A percentile compares a stretch with the other conserved stretches of the same genome.
phyloP scores from a whole-genome alignment of 352 stramenopile genomes.

The Phytophthora pseudosyringae region DNA sequence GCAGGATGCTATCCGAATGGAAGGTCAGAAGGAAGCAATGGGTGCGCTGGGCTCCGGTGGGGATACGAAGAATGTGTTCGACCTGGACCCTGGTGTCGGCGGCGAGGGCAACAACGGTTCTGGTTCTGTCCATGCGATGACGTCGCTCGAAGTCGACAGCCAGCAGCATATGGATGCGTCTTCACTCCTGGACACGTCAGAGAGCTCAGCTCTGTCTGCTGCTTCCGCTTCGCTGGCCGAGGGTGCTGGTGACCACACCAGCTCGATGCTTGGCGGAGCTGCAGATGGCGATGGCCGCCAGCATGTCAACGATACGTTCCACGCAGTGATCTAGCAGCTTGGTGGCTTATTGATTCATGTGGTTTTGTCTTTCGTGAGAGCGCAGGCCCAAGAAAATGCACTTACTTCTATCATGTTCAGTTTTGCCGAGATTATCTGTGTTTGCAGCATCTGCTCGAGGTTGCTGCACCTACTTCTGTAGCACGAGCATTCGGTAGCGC shows the following conservation, averaged over 20 bases:
- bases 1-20: slow-evolving; percentile 67
- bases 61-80: slow-evolving; percentile 33
- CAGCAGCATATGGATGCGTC: slow-evolving; percentile 48
- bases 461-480: slow-evolving; percentile 55
- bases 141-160: slow-evolving; percentile 35
- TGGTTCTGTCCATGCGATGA: slow-evolving; percentile 26
- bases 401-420: slow-evolving; percentile 12
- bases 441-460: neutral
- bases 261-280: slow-evolving; percentile 33
- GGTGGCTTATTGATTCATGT: slow-evolving; percentile 1
- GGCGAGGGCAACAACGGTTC: slow-evolving; percentile 1
- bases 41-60: slow-evolving; percentile 12
- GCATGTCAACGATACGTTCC: slow-evolving; percentile 33
- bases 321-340: slow-evolving; percentile 43
- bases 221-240: slow-evolving; percentile 48
- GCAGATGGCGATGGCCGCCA: slow-evolving; percentile 25
- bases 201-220: slow-evolving; percentile 44
- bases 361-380: slow-evolving; percentile 5
- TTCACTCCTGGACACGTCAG: slow-evolving; percentile 42
- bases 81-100: slow-evolving; percentile 21
- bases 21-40: slow-evolving; percentile 45
- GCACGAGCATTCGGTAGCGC: slow-evolving; percentile 69
- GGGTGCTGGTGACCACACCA: slow-evolving; percentile 35
- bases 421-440: neutral
- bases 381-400: slow-evolving; percentile 11